Evolutionary conservation across 2,329 filamentous ascomycete species (phyloP), one percentile per base, ranked within the genome.

Genomic region (Botrytis galanthina): DNA sequence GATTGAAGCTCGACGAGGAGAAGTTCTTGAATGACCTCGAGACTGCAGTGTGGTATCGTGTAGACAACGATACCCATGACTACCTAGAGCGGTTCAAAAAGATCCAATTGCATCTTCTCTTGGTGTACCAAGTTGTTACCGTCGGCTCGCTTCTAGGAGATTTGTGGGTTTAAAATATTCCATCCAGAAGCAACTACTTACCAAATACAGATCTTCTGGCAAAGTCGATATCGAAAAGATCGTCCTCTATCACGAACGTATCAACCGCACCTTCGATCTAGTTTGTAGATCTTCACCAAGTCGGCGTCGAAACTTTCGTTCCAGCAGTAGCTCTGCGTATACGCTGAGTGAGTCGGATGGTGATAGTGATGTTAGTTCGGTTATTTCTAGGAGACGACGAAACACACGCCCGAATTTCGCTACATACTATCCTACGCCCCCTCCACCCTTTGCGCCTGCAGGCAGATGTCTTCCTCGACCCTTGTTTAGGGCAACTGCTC

Each of bases 81-180:
- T 73, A 66, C 35, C 73, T 75, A 48, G 67, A 72, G 22, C 66
- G 75, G 32, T 70, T 80, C 26, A 73, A 76, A 59, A 72, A 78
- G 18, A 39, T 79, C 32, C 78, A 78, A 59, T 74, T 77, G 22
- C 74, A 77, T 74, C 73, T 79, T 67, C 73, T 79, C 29, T 70
- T 79, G 20, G 73, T 80, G 8, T 75, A 73, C 46, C 77, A 78
- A 44, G 76, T 79, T 48, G 67, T 79, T 35, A 77, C 74, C 5
- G 69, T 78, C 37, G 74, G 76, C 16, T 66, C 67, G 2, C 42
- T 79, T 44, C 76, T 75, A 3, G 73, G 67, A 71, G 73, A 78
- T 59, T 7, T 75, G 77, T 79, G 69, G 74, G 78, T 75, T 46
- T 32, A 9, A 12, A 16, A 9, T 14, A 6, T 18, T 57, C n/a